Conservation (phyloP, 139 green algal genomes). For the Medakamo hakoo region DNA sequence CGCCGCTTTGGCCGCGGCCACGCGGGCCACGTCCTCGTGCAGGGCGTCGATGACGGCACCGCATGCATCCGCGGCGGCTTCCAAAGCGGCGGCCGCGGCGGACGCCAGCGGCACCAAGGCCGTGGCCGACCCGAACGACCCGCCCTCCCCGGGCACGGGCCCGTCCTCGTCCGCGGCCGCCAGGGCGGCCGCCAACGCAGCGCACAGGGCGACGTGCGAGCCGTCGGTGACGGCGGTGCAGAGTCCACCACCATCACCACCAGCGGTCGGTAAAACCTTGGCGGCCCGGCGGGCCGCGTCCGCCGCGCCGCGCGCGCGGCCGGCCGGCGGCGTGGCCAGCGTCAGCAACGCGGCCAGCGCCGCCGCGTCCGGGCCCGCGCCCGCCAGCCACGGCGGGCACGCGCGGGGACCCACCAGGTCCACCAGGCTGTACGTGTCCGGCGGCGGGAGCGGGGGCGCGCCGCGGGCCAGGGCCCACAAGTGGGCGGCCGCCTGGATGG, state of each 20-base stretch:
- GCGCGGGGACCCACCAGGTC: not conserved
- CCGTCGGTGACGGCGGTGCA: no score
- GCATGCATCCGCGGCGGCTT: not conserved
- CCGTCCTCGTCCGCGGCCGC: not conserved
- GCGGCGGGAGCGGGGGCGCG: no score
- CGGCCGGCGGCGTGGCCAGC: not conserved
- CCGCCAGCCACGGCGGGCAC: no score
- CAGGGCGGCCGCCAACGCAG: not conserved
- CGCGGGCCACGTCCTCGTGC: not conserved
- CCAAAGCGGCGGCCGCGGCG: not conserved
- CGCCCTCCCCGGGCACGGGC: no score
- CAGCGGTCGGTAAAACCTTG: no score
- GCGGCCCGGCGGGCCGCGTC: no score
- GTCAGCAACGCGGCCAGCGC: not conserved
- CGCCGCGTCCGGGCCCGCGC: no score
- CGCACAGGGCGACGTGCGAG: no score
- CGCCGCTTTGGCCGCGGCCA: not conserved
- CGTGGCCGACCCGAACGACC: not conserved
- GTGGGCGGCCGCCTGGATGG: not conserved
- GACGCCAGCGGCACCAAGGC: not conserved
- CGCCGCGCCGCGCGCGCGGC: no score
- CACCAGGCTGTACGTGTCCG: no score
- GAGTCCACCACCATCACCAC: no score
- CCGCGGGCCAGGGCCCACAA: no score
- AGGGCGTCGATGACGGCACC: not conserved